Base-by-base conservation (phyloP, 1,284 basidiomycete genomes). In the Fomitopsis betulina region DNA sequence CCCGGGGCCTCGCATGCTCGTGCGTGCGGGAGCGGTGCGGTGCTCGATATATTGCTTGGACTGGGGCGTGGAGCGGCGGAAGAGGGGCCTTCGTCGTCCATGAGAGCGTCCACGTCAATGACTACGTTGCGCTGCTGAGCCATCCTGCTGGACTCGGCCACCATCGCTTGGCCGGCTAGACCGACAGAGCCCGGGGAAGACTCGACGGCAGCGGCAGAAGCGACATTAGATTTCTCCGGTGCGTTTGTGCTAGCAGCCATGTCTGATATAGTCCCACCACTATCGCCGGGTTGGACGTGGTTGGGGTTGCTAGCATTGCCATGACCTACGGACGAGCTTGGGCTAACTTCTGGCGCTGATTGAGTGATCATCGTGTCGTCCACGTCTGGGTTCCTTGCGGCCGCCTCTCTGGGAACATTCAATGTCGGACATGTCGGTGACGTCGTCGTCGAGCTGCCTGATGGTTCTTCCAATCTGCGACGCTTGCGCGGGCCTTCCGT, bases 51-150 rank as follows among this genome's bases (percentile, higher is more conserved):
- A 21, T 37, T 30, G 23, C 37, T 39, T 40, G 37, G 33, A 30
- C 52, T 23, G 52, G 52, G 27, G 38, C 17, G 10, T 23, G 17
- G 10, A 30, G 47, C 17, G 32, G 47, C 47, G 21, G 47, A 50
- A n/a, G 47, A 51, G 21, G 49, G 32, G 3, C 49, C 49, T 15
- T 33, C 33, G 35, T 37, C 5, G 5, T 21, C 49, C 49, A 51
- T 51, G 32, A 51, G 32, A 5, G 49, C 49, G 49, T 51, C 54
- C 45, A 52, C 55, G 51, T 57, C 55, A 25, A 52, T 57, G 35
- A 49, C 19, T 23, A n/a, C 37, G 49, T 33, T 21, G 3, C 38
- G 55, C 13, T 17, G 27, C 25, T 52, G 43, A 1, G 49, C 40
- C 21, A 27, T 35, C 15, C 12, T 35, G 25, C 50, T 58, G 33